Evolutionary conservation across 73 alveolate species (phyloP).

Genomic region (Stentor coeruleus): DNA sequence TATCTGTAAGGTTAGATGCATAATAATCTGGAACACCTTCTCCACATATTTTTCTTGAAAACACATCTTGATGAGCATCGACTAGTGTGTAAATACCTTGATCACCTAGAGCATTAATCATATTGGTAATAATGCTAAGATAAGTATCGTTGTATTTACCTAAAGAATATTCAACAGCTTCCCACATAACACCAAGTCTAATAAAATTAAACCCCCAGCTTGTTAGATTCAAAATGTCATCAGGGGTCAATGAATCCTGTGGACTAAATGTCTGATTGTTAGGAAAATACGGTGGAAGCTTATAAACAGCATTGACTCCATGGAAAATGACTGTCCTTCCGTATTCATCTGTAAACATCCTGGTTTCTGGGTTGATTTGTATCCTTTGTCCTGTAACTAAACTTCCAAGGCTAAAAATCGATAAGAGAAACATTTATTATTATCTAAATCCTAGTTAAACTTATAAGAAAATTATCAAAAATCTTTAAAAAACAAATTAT

Average conservation of each 20-base stretch:
- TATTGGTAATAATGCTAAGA: conserved; percentile 44
- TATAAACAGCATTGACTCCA: conserved; percentile 75
- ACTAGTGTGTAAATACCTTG: conserved; percentile 69
- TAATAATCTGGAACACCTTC: conserved; percentile 85
- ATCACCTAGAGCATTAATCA: conserved; percentile 62
- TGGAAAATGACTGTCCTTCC: conserved; percentile 68
- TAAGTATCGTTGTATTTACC: conserved; percentile 70
- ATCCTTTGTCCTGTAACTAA: neutral
- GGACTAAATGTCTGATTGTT: conserved; percentile 67
- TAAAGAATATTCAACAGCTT: conserved; percentile 76
- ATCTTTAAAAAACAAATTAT: too few species aligned
- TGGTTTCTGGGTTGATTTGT: conserved; percentile 30
- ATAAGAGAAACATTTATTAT: neutral
- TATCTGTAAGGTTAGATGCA: conserved; percentile 49
- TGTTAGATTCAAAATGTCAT: conserved; percentile 55
- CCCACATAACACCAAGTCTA: conserved; percentile 89
- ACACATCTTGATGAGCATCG: conserved; percentile 83
- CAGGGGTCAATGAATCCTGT: conserved; percentile 52
- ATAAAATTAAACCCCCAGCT: conserved; percentile 78
- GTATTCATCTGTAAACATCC: conserved; percentile 41
- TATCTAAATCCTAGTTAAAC: too few species aligned
- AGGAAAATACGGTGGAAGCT: conserved; percentile 73
- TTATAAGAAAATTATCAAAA: too few species aligned
- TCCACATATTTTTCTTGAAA: conserved; percentile 77
- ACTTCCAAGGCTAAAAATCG: neutral